Evolutionary conservation across 768 basidiomycete genomes (phyloP).

Genomic region (Pulveroboletus ravenelii): DNA sequence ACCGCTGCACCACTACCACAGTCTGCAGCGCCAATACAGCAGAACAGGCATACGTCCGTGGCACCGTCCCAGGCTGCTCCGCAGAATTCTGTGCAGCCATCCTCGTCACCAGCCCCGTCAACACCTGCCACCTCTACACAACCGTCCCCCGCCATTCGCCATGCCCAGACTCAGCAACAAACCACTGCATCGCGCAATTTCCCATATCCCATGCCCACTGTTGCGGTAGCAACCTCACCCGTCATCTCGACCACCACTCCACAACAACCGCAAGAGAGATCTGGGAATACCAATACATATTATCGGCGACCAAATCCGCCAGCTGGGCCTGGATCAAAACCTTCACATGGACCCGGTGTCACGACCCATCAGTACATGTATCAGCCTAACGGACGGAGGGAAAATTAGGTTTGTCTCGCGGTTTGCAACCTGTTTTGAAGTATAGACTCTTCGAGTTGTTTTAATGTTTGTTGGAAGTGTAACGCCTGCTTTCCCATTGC

Average conservation of each 20-base stretch:
- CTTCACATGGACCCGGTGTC: slow-evolving; percentile 22
- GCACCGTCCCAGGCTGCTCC: slow-evolving; percentile 29
- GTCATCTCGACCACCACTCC: slow-evolving; percentile 40
- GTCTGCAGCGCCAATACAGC: slow-evolving; percentile 14
- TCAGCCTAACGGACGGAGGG: slow-evolving; percentile 39
- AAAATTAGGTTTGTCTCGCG: slow-evolving; percentile 13
- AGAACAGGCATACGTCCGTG: slow-evolving; percentile 29
- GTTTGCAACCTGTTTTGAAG: slow-evolving; percentile 5
- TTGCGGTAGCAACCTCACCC: slow-evolving; percentile 58
- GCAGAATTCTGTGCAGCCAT: slow-evolving; percentile 23
- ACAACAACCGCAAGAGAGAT: slow-evolving; percentile 35
- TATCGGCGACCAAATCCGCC: slow-evolving; percentile 45
- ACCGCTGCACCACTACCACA: slow-evolving; percentile 26
- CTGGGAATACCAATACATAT: slow-evolving; percentile 40
- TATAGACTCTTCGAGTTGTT: background rate
- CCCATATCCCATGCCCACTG: slow-evolving; percentile 73
- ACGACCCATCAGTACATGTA: slow-evolving; percentile 43
- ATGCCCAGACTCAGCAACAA: slow-evolving; percentile 30
- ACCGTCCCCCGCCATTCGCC: slow-evolving; percentile 33
- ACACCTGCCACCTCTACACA: slow-evolving; percentile 31
- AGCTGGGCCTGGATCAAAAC: slow-evolving; percentile 20
- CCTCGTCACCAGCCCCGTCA: slow-evolving; percentile 32
- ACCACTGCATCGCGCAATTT: slow-evolving; percentile 28
- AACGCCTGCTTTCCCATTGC: slow-evolving; percentile 3
- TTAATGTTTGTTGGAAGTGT: slow-evolving; percentile 5